Conservation (phyloP, 1,284 basidiomycete species). For the Sporisorium iseilematis-ciliati region DNA sequence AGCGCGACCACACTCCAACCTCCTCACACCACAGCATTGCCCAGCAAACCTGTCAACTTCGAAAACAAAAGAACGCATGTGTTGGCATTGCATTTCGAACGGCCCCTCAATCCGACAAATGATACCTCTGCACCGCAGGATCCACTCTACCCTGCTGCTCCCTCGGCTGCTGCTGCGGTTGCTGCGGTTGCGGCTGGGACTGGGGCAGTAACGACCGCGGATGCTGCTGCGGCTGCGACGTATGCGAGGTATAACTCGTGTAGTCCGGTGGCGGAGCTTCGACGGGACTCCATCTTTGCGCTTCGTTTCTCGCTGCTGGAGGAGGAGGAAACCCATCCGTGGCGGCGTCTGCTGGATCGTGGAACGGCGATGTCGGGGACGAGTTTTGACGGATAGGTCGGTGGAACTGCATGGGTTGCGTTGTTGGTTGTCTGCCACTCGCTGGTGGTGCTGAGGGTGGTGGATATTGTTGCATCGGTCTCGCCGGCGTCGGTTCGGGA, state of each 20-base stretch:
- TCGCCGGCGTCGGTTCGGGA: background rate
- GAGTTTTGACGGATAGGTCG: slow-evolving; percentile 25
- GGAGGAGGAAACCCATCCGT: background rate
- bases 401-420: slow-evolving; percentile 38
- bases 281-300: slow-evolving; percentile 20
- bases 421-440: background rate
- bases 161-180: background rate
- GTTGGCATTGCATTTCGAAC: background rate
- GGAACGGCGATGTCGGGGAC: slow-evolving; percentile 25
- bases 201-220: slow-evolving; percentile 6
- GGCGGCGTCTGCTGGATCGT: slow-evolving; percentile 5
- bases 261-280: slow-evolving; percentile 22
- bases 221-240: slow-evolving; percentile 4
- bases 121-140: slow-evolving; percentile 25
- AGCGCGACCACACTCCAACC: too few species aligned
- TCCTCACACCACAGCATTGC: slow-evolving; percentile 9
- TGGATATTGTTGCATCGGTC: background rate
- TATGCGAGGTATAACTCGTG: slow-evolving; percentile 3
- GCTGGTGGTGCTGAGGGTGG: background rate
- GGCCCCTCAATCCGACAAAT: slow-evolving; percentile 20
- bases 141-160: slow-evolving; percentile 5
- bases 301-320: too few species aligned
- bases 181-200: background rate
- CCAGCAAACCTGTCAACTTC: too few species aligned
- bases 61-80: background rate